Conservation (phyloP, 2,329 filamentous ascomycete species). For the Scedosporium aurantiacum region DNA sequence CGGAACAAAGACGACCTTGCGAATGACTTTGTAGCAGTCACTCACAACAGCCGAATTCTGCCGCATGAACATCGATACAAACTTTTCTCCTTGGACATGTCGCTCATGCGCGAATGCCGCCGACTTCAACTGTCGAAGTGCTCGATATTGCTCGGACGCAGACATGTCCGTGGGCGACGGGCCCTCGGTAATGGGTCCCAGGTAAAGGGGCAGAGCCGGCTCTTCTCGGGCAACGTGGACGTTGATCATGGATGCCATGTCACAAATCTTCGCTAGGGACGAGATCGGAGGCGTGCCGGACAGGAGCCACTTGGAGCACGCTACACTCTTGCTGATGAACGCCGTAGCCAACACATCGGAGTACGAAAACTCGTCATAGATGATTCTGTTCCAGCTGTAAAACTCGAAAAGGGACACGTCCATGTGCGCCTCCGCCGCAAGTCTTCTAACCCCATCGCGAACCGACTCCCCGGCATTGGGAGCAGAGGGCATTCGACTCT, state of each 20-base stretch:
- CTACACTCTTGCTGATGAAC: conserved; percentile 21
- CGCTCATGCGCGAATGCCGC: conserved; percentile 22
- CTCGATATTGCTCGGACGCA: conserved; percentile 21
- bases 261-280: conserved; percentile 24
- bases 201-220: conserved; percentile 18
- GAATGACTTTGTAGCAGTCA: conserved; percentile 11
- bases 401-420: conserved; percentile 20
- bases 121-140: conserved; percentile 22
- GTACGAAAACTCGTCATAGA: conserved; percentile 35
- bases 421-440: conserved; percentile 8
- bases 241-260: conserved; percentile 22
- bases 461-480: too few species aligned
- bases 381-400: conserved; percentile 25
- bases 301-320: conserved; percentile 29
- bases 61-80: conserved; percentile 19
- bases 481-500: too few species aligned
- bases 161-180: conserved; percentile 18
- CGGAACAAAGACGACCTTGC: conserved; percentile 16
- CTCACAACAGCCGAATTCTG: conserved; percentile 19
- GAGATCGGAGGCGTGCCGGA: conserved; percentile 30
- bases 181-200: conserved; percentile 25
- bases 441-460: too few species aligned
- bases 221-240: conserved; percentile 27
- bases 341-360: conserved; percentile 17
- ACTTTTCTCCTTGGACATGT: conserved; percentile 20